These are phyloP conservation scores for Colletotrichum euphorbiae DNA, from an alignment of 2,329 filamentous ascomycete species.

Conservation along the genomic window DNA sequence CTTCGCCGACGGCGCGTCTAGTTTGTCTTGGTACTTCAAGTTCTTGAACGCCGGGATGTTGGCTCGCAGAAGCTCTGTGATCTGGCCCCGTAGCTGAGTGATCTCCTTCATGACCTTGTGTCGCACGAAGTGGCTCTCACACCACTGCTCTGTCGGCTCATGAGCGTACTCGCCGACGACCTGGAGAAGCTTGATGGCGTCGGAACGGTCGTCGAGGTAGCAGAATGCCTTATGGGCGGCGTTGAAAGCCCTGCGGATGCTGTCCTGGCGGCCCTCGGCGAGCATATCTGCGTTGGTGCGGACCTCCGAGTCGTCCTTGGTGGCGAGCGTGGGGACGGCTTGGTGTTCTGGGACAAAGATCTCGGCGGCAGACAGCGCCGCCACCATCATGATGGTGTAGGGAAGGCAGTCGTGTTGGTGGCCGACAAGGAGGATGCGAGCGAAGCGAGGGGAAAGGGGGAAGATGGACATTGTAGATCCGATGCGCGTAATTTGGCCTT, in stretches of 20 bases:
- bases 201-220: conserved; percentile 82
- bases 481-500: conserved; percentile 80
- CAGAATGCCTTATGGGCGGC: conserved; percentile 83
- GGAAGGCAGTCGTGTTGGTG: conserved; percentile 84
- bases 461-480: conserved; percentile 89
- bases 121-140: conserved; percentile 84
- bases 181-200: conserved; percentile 90
- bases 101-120: conserved; percentile 90
- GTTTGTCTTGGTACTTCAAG: conserved; percentile 66
- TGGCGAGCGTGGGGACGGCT: conserved; percentile 69
- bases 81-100: conserved; percentile 82
- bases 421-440: conserved; percentile 91
- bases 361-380: conserved; percentile 88
- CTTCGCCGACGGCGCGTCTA: conserved; percentile 70
- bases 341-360: conserved; percentile 87
- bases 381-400: conserved; percentile 89
- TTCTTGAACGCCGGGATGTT: conserved; percentile 76
- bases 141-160: conserved; percentile 79
- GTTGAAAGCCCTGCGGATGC: conserved; percentile 71
- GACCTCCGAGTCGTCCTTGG: conserved; percentile 60
- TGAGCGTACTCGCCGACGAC: conserved; percentile 89
- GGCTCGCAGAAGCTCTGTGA: conserved; percentile 81
- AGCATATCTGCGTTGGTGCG: conserved; percentile 76
- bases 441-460: conserved; percentile 89
- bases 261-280: conserved; percentile 76